Evolutionary conservation across 768 basidiomycete genomes (phyloP).

Genomic region (Boletus reticuloceps): DNA sequence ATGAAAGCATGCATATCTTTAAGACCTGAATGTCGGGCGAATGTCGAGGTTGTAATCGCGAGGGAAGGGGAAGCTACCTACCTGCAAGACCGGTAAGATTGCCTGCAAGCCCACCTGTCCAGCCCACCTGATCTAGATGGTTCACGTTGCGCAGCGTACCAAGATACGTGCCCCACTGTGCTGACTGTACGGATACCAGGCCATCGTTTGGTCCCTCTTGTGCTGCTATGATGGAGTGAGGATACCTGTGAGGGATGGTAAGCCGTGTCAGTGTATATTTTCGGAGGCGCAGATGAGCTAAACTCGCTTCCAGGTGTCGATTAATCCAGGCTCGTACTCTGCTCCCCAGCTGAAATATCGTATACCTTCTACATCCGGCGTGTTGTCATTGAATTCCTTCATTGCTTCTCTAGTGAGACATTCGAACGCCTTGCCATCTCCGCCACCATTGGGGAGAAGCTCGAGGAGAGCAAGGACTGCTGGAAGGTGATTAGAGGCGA

Average conservation of each 20-base stretch:
- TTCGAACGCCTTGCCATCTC: constrained; percentile 93
- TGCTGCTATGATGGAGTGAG: constrained; percentile 76
- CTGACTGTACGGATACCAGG: constrained; percentile 82
- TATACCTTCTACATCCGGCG: constrained; percentile 74
- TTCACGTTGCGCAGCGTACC: constrained; percentile 91
- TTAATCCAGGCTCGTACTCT: constrained; percentile 78
- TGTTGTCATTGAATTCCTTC: constrained; percentile 84
- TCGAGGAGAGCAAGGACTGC: constrained; percentile 74
- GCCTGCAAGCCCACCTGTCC: constrained; percentile 52
- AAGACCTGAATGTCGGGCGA: constrained; percentile 11
- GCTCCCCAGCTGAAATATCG: constrained; percentile 97
- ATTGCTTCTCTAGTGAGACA: constrained; percentile 83
- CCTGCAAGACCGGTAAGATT: constrained; percentile 26
- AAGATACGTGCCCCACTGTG: constrained; percentile 93
- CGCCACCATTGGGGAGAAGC: constrained; percentile 86
- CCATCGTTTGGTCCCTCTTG: constrained; percentile 96
- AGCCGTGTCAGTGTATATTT: not conserved
- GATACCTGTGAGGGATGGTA: constrained; percentile 39
- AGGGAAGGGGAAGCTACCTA: not conserved
- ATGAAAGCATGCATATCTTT: constrained; percentile 92
- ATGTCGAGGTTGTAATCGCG: not conserved
- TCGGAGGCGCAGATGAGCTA: not conserved
- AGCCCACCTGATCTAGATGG: constrained; percentile 90
- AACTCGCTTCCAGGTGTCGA: constrained; percentile 81
- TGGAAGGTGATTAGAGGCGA: constrained; percentile 67